These are phyloP conservation scores for Lophiotrema nucula DNA, from an alignment of 495 filamentous ascomycete species.

Conservation along the genomic window DNA sequence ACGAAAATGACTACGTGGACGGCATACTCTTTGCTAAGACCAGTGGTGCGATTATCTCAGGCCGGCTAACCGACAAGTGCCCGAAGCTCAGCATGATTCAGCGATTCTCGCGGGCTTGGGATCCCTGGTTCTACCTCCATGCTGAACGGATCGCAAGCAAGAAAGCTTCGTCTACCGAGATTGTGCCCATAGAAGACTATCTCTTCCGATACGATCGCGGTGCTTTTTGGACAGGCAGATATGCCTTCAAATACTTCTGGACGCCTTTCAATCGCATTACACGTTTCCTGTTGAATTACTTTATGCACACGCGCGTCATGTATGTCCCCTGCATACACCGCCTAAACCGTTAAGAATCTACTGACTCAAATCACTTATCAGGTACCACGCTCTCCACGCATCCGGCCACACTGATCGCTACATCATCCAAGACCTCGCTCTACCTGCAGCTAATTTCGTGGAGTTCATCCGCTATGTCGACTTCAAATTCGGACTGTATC, in stretches of 20 bases:
- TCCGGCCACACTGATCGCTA: slow-evolving; percentile 49
- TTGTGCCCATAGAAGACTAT: slow-evolving; percentile 57
- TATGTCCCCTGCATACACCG: too few species aligned
- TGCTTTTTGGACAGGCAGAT: slow-evolving; percentile 58
- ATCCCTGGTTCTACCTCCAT: slow-evolving; percentile 62
- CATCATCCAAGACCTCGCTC: slow-evolving; percentile 60
- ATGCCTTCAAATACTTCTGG: slow-evolving; percentile 54
- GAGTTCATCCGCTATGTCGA: slow-evolving; percentile 50
- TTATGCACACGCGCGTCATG: slow-evolving; percentile 63
- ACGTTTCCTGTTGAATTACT: slow-evolving; percentile 57
- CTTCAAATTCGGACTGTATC: slow-evolving; percentile 50
- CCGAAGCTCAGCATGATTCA: not conserved
- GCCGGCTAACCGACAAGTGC: slow-evolving; percentile 45
- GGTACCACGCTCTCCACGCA: slow-evolving; percentile 57
- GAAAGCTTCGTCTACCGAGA: slow-evolving; percentile 39
- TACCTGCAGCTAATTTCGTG: slow-evolving; percentile 47
- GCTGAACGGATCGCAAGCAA: slow-evolving; percentile 29
- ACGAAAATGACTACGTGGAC: slow-evolving; percentile 39
- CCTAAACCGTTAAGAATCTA: too few species aligned
- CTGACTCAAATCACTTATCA: too few species aligned
- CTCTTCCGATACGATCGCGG: slow-evolving; percentile 65
- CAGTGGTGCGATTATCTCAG: slow-evolving; percentile 54
- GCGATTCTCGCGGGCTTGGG: slow-evolving; percentile 47
- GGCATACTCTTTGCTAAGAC: slow-evolving; percentile 50
- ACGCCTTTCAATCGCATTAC: slow-evolving; percentile 55